Evolutionary conservation across 139 green algal species (phyloP).

Genomic region (Chlorella ohadii): DNA sequence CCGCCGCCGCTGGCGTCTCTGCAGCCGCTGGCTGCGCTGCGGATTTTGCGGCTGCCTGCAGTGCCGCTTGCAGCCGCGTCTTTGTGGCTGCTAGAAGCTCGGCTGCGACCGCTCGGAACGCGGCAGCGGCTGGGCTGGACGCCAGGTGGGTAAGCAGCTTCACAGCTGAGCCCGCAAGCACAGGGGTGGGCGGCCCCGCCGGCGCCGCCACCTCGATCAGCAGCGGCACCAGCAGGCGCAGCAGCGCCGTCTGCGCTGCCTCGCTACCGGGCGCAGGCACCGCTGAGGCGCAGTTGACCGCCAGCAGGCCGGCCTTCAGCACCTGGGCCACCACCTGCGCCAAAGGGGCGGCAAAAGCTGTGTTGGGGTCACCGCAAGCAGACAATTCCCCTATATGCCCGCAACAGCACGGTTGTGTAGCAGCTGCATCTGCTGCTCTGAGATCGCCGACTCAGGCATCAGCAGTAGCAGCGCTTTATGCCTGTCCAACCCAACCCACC

Average conservation of each 20-base stretch:
- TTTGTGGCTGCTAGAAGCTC: constrained; percentile 51
- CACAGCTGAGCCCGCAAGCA: constrained; percentile 44
- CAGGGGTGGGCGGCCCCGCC: neutral
- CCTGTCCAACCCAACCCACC: neutral
- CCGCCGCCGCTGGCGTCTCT: neutral
- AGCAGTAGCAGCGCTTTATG: neutral
- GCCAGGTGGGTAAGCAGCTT: constrained; percentile 61
- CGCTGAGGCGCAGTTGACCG: constrained; percentile 42
- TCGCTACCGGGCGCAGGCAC: constrained; percentile 3
- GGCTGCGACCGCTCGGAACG: constrained; percentile 55
- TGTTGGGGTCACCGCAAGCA: too few species aligned
- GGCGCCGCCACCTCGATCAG: constrained; percentile 54
- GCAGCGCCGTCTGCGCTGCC: constrained; percentile 28
- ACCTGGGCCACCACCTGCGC: constrained; percentile 52
- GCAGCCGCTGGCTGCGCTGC: neutral
- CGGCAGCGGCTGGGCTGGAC: constrained; percentile 6
- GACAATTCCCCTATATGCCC: too few species aligned
- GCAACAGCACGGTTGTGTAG: too few species aligned
- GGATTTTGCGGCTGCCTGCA: constrained; percentile 28
- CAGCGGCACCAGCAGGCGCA: constrained; percentile 59
- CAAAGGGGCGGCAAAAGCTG: too few species aligned
- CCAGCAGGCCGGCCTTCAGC: constrained; percentile 65
- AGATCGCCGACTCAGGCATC: too few species aligned
- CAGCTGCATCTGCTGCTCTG: too few species aligned
- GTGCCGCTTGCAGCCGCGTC: constrained; percentile 58